Evolutionary conservation across 1,284 basidiomycete genomes (phyloP).

Genomic region (Albatrellus sp.): DNA sequence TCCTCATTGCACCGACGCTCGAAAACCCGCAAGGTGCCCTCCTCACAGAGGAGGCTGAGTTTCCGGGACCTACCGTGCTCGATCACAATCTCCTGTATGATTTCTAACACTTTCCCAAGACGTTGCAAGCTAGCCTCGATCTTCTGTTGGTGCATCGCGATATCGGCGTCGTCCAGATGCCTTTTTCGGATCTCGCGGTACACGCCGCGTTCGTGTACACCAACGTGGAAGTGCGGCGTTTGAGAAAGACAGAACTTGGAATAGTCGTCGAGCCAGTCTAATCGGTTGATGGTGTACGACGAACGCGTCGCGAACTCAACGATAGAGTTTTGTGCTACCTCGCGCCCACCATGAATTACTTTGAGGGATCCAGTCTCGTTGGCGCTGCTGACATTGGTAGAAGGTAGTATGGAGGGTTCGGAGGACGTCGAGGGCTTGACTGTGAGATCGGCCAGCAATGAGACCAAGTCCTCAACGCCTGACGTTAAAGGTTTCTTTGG

Average conservation of each 20-base stretch:
- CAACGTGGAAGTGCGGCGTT: constrained; percentile 24
- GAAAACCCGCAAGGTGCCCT: constrained; percentile 28
- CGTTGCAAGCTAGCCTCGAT: constrained; percentile 25
- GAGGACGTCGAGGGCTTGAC: constrained; percentile 7
- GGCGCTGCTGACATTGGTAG: constrained; percentile 23
- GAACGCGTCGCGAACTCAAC: constrained; percentile 29
- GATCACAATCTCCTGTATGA: constrained; percentile 28
- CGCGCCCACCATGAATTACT: constrained; percentile 12
- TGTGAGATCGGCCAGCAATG: constrained; percentile 18
- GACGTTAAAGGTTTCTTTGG: background rate
- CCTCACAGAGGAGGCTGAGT: constrained; percentile 30
- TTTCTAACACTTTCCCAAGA: constrained; percentile 25
- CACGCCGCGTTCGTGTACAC: constrained; percentile 19
- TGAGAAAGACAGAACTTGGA: constrained; percentile 28
- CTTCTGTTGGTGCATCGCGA: constrained; percentile 18
- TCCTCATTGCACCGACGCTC: constrained; percentile 21
- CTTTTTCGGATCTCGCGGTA: constrained; percentile 15
- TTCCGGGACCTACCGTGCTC: constrained; percentile 29
- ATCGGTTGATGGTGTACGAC: constrained; percentile 6
- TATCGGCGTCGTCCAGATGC: constrained; percentile 11
- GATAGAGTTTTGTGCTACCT: constrained; percentile 22
- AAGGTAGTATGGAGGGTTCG: constrained; percentile 38
- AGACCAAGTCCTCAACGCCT: constrained; percentile 24
- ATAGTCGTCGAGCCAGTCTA: constrained; percentile 26
- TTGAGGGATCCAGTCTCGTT: background rate